These are phyloP conservation scores for Suhomyces yuchorum DNA, from an alignment of 1,139 yeast genomes.

Conservation along the genomic window DNA sequence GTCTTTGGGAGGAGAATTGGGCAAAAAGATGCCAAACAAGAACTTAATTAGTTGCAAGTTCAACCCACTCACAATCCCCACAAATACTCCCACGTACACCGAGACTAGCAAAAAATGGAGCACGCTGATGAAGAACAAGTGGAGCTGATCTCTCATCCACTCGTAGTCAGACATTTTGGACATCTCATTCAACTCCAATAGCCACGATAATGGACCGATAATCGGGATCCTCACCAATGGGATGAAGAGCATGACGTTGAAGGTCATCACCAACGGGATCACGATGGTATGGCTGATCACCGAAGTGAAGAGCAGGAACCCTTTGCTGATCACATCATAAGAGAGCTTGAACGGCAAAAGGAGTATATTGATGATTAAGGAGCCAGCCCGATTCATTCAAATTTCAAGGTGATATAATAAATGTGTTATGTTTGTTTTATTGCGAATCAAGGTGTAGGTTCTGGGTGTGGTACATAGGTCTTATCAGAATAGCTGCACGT, in stretches of 20 bases:
- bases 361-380: not conserved
- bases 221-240: constrained; percentile 19
- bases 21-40: constrained; percentile 13
- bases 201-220: constrained; percentile 16
- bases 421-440: no score
- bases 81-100: constrained; percentile 16
- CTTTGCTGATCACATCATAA: not conserved
- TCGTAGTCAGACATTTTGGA: constrained; percentile 6
- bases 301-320: not conserved
- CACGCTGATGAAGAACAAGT: constrained; percentile 13
- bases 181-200: constrained; percentile 16
- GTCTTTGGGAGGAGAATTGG: not conserved
- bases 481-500: not conserved
- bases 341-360: constrained; percentile 3
- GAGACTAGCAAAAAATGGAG: constrained; percentile 18
- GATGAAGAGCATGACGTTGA: constrained; percentile 17
- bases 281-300: constrained; percentile 15
- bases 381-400: not conserved
- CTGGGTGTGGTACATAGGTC: no score
- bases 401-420: not conserved
- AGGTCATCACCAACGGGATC: constrained; percentile 14
- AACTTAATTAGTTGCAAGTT: constrained; percentile 15
- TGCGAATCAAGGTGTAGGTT: no score
- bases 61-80: constrained; percentile 17
- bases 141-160: constrained; percentile 18